Evolutionary conservation across 768 basidiomycete genomes (phyloP).

Genomic region (Rubroboletus pulcherrimus): DNA sequence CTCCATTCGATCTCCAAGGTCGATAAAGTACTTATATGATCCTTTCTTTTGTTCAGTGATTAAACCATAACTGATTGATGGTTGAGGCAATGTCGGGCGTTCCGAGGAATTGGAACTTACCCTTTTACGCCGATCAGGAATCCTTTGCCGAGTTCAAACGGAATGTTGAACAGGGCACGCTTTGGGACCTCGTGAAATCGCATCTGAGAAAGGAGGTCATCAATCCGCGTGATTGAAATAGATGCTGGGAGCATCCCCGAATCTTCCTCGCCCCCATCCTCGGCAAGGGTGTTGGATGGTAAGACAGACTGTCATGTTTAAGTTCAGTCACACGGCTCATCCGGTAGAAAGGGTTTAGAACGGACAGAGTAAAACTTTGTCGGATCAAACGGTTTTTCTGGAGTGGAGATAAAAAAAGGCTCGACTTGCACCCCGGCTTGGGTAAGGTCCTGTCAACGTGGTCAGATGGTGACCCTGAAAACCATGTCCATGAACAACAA

Average conservation of each 20-base stretch:
- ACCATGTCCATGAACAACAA: constrained; percentile 20
- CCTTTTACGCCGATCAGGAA: constrained; percentile 81
- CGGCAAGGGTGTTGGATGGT: constrained; percentile 45
- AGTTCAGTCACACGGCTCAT: constrained; percentile 5
- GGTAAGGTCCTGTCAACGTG: constrained; percentile 60
- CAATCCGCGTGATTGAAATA: constrained; percentile 72
- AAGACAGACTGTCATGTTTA: constrained; percentile 51
- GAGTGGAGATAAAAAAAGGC: constrained; percentile 83
- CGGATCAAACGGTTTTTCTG: constrained; percentile 64
- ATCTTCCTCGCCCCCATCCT: constrained; percentile 44
- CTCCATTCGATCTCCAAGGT: constrained; percentile 73
- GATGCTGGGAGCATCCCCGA: constrained; percentile 58
- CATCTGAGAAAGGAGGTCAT: constrained; percentile 77
- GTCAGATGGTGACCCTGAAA: neutral
- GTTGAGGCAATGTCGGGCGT: constrained; percentile 1
- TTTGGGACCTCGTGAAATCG: constrained; percentile 80
- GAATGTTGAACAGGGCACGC: constrained; percentile 75
- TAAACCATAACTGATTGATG: constrained; percentile 66
- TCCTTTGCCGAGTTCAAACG: constrained; percentile 71
- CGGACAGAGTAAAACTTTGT: constrained; percentile 77
- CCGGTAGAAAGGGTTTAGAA: neutral
- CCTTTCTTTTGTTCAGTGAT: constrained; percentile 88
- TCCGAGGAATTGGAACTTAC: constrained; percentile 37
- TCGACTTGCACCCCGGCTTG: constrained; percentile 78
- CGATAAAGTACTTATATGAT: constrained; percentile 76